Evolutionary conservation across 495 filamentous ascomycete genomes (phyloP), one percentile per base, ranked within the genome.

Genomic region (Rhizodiscina lignyota): DNA sequence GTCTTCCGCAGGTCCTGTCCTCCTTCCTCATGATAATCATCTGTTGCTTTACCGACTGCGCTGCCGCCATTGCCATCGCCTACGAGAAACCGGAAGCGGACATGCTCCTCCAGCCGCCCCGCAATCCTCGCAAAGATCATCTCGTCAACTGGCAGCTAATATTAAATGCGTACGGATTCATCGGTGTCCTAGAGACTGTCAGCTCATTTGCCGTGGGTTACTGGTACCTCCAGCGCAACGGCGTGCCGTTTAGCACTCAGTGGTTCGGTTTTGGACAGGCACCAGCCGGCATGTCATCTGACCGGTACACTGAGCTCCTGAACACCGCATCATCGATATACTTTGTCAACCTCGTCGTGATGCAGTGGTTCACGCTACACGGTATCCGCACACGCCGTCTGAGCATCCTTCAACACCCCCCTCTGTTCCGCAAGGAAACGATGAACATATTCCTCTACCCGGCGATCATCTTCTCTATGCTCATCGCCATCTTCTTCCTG

Each of bases 351-450:
- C 55, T 83, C 5, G 74, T 83, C 4, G 66, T 78, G 3, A 76
- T 77, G 72, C 77, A 82, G 66, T 77, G 68, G 59, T 79, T 78
- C 55, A 79, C 74, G 47, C 60, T 82, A 8, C 61, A 81, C 35
- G 65, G 63, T 4, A 57, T 76, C 4, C 68, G 77, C 13, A 79
- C 72, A 6, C 53, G 72, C 1, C 64, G 70, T n/a, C 62, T 79
- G 26, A 68, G 60, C 34, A 69, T 80, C 36, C 69, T 82, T 44
- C 70, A 77, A 35, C 70, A 77, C 12, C 67, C 72, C 4, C 76
- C 74, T 0, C 44, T 62, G 5, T 67, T 72, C 48, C 72, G 71
- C 40, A 64, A 63, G 37, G 35, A 46, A 5, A 70, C 71, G 0
- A 59, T 65, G 27, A 82, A 81, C 44, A 49, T 64, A 17, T 70